Percentiles rank a stretch among this genome's conserved stretches.
Conservation (phyloP, 768 basidiomycete genomes). For the Lentinus tigrinus region DNA sequence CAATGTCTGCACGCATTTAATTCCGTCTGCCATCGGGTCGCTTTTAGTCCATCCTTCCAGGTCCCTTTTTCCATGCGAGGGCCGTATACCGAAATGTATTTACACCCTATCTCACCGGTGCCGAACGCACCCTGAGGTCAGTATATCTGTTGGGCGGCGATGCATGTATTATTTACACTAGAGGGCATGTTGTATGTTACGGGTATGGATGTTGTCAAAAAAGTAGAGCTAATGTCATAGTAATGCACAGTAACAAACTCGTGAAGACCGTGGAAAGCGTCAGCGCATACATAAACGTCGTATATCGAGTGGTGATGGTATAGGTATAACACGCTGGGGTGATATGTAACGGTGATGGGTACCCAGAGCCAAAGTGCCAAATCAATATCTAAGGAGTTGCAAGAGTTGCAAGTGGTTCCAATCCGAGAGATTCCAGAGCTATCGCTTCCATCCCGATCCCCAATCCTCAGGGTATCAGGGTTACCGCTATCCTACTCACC, state of each 20-base stretch:
- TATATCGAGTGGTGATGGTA: slow-evolving; percentile 12
- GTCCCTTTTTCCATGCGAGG: too few species aligned
- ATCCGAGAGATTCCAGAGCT: background rate
- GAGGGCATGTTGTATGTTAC: slow-evolving; percentile 7
- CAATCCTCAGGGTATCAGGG: too few species aligned
- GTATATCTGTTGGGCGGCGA: background rate
- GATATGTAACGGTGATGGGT: background rate
- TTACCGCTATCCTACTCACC: slow-evolving; percentile 9
- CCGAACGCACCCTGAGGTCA: background rate
- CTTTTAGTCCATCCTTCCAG: too few species aligned
- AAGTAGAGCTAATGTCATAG: slow-evolving; percentile 7
- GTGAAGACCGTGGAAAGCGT: background rate
- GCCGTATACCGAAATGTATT: too few species aligned
- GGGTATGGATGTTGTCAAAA: slow-evolving; percentile 14
- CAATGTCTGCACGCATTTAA: background rate
- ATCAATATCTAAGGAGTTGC: too few species aligned
- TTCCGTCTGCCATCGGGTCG: background rate
- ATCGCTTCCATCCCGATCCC: background rate
- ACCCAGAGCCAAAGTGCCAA: too few species aligned
- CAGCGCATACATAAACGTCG: background rate
- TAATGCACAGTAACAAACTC: slow-evolving; percentile 10
- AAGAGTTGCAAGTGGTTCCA: too few species aligned
- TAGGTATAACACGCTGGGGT: slow-evolving; percentile 6
- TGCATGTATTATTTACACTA: slow-evolving; percentile 10
- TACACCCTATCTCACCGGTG: too few species aligned